Evolutionary conservation across 2,329 filamentous ascomycete genomes (phyloP), one percentile per base, ranked within the genome.

Genomic region (Ophiocordyceps camponoti-leonardi): DNA sequence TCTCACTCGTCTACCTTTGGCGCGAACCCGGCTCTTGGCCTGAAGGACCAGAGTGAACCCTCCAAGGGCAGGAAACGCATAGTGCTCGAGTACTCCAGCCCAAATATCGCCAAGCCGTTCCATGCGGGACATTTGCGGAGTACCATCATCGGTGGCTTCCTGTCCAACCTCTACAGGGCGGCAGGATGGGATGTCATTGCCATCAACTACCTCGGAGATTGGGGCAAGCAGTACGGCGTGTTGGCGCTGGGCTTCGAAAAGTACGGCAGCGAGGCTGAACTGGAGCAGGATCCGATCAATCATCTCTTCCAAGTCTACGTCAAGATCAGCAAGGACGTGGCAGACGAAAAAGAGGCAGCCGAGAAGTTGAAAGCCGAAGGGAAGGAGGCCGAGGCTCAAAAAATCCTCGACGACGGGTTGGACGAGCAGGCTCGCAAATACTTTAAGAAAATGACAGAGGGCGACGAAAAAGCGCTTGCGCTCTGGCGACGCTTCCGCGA

Each of bases 51-150:
- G 19, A 46, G 40, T 19, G 43, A 48, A 13, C 31, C 42, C 13
- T 43, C 44, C 40, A 46, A 48, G 41, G 47, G 47, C 30, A 28
- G 13, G 20, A 44, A 46, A 20, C 44, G 47, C 26, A 45, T 79
- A 16, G 66, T 86, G 26, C 69, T 86, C 45, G 83, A 86, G 51
- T 86, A 83, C 59, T 83, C 79, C 0, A 83, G 79, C 1, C 82
- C 83, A 1, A 85, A 85, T 52, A 82, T 85, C 49, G 81, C 77
- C 14, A 82, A 79, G 51, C 77, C 80, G n/a, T 84, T 84, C 61
- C 75, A 79, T 49, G 77, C 77, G 3, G 73, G 74, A 1, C 81
- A 85, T 62, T 64, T 85, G 52, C 67, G 81, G 51, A 82, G 78
- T 54, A 84, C 81, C 31, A 77, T 85, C 47, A 77, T 85, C 41